phyloP scores from a whole-genome alignment of 495 filamentous ascomycete genomes.

The Aspergillus affinis region DNA sequence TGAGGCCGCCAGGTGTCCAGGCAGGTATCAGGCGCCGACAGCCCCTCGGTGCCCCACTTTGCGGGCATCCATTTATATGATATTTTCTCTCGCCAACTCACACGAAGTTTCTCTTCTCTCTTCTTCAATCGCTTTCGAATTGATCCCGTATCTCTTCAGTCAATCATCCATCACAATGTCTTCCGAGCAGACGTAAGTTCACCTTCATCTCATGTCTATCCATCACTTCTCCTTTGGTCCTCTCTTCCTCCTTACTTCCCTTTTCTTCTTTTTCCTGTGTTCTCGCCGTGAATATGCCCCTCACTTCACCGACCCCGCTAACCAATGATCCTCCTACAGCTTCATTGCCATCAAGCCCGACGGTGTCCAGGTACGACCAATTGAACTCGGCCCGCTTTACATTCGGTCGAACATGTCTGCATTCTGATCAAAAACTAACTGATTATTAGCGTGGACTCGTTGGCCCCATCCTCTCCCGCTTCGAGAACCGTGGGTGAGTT shows the following conservation, averaged over 20 bases:
- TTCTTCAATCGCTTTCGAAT: conserved; percentile 29
- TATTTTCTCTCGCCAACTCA: conserved; percentile 30
- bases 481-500: conserved; percentile 86
- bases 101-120: conserved; percentile 17
- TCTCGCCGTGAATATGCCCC: conserved; percentile 27
- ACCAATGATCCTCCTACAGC: conserved; percentile 51
- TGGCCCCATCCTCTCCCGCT: conserved; percentile 94
- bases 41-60: conserved; percentile 26
- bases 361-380: conserved; percentile 84
- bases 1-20: conserved; percentile 30
- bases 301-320: conserved; percentile 41
- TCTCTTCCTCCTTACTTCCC: conserved; percentile 18
- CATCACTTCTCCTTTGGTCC: conserved; percentile 20
- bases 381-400: background rate
- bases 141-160: conserved; percentile 21
- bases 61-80: conserved; percentile 23
- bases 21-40: conserved; percentile 18
- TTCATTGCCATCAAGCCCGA: conserved; percentile 99
- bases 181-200: conserved; percentile 87
- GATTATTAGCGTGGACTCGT: conserved; percentile 81
- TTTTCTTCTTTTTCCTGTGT: conserved; percentile 9
- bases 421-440: conserved; percentile 26
- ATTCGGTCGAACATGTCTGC: conserved; percentile 13
- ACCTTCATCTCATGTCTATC: conserved; percentile 9
- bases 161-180: conserved; percentile 67